A percentile compares a stretch with the other conserved stretches of the same genome.
Conservation (phyloP, 306 rosid species). For the Castanea mollissima region DNA sequence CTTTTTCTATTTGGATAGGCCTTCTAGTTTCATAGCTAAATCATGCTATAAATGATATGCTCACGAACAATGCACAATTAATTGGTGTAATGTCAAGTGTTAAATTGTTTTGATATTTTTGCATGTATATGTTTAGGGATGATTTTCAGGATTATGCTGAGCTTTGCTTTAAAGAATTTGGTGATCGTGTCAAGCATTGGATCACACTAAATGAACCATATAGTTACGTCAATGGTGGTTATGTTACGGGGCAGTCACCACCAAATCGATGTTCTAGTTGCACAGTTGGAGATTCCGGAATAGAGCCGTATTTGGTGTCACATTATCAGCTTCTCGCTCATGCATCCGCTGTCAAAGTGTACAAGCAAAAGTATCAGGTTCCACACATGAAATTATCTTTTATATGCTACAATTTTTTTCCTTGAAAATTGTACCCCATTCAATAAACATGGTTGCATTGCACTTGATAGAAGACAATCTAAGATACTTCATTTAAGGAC, state of each 20-base stretch:
- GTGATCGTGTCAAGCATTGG: conserved; percentile 45
- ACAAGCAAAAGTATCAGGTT: conserved; percentile 49
- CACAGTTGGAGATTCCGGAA: conserved; percentile 39
- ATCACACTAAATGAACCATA: conserved; percentile 44
- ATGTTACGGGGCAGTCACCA: conserved; percentile 23
- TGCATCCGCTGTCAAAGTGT: conserved; percentile 41
- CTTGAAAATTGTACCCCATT: too few species aligned
- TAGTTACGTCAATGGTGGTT: conserved; percentile 24
- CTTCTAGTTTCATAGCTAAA: too few species aligned
- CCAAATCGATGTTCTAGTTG: conserved; percentile 45
- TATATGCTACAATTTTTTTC: neutral
- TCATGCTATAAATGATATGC: too few species aligned
- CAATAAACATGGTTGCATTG: too few species aligned
- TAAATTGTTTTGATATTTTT: too few species aligned
- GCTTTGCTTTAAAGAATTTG: conserved; percentile 39
- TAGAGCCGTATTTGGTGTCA: conserved; percentile 41
- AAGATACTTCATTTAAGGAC: too few species aligned
- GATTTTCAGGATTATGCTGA: conserved; percentile 33
- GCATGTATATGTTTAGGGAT: neutral
- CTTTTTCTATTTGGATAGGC: too few species aligned
- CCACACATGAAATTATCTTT: too few species aligned
- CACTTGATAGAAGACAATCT: too few species aligned
- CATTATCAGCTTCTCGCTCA: conserved; percentile 52
- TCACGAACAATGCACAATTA: too few species aligned
- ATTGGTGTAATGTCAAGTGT: too few species aligned